Evolutionary conservation across 495 filamentous ascomycete genomes (phyloP), one percentile per base, ranked within the genome.

Genomic region (Ramalina intermedia): DNA sequence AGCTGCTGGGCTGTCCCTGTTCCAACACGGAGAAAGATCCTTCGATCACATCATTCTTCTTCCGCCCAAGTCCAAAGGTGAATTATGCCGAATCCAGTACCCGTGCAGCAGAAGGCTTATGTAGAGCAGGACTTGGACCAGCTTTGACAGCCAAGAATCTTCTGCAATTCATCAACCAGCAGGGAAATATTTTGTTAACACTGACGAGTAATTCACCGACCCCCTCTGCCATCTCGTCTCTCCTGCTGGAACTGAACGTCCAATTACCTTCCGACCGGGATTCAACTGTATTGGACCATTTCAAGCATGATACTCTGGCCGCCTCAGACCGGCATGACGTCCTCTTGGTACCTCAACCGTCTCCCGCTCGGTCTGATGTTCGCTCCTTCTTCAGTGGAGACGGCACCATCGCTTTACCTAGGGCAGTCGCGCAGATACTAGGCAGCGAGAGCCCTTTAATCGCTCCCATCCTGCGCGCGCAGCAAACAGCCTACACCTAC

Each of bases 21-120:
- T 96, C 72, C 68, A 78, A 59, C 80, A 85, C 53, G 93, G 91
- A 62, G 87, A 90, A 66, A 79, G 79, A 63, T 75, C 78, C 52
- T 95, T 88, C 64, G 91, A 96, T 69, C 90, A 98, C 60, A 66
- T 95, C 45, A 63, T 96, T 45, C 72, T 98, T 51, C 76, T 96
- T 27, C 91, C 91, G 21, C 73, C 82, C 16, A 90, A 85, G 66
- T 78, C 84, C 4, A 96, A 96, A 73, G 88, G 85, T 87, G 62
- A n/a, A 57, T 59, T n/a, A 43, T 24, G 9, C 13, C 39, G 48
- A 37, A 49, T 46, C 29, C 46, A 16, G 48, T 9, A 57, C 6
- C 37, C 12, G 14, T 9, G 40, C 24, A 41, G 50, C 16, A 27
- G 20, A 56, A 56, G 64, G 65, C 69, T 58, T 69, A 58, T 47